phyloP scores from a whole-genome alignment of 1,139 yeast genomes.

The Blastobotrys raffinosifermentans region DNA sequence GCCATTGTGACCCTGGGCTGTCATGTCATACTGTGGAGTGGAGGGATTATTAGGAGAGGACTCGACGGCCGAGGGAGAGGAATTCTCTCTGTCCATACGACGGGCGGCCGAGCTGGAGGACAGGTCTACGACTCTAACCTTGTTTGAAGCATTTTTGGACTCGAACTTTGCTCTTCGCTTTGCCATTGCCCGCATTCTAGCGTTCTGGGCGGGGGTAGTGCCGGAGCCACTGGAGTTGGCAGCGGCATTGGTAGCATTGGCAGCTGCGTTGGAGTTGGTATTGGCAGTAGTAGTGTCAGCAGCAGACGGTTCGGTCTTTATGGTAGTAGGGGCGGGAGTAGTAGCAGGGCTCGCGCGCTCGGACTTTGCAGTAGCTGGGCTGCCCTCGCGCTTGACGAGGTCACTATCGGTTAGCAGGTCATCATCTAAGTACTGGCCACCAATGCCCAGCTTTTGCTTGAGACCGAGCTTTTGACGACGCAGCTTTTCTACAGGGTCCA shows the following conservation, averaged over 20 bases:
- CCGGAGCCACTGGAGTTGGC: not conserved
- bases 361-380: slow-evolving; percentile 11
- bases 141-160: slow-evolving; percentile 55
- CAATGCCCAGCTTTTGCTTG: slow-evolving; percentile 39
- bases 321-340: slow-evolving; percentile 18
- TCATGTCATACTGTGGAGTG: slow-evolving; percentile 35
- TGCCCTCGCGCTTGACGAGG: slow-evolving; percentile 17
- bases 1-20: slow-evolving; percentile 75
- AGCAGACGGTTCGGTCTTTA: too few relatives aligned
- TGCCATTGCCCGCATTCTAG: slow-evolving; percentile 90
- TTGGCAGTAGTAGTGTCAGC: slow-evolving; percentile 12
- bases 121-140: slow-evolving; percentile 60
- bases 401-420: slow-evolving; percentile 34
- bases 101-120: slow-evolving; percentile 74
- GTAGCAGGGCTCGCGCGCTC: slow-evolving; percentile 13
- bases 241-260: slow-evolving; percentile 18
- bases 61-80: not conserved
- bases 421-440: slow-evolving; percentile 38
- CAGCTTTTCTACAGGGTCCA: slow-evolving; percentile 38
- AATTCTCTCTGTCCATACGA: slow-evolving; percentile 35
- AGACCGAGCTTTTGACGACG: slow-evolving; percentile 37
- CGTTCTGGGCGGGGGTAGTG: slow-evolving; percentile 40
- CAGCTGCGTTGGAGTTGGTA: slow-evolving; percentile 15
- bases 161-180: slow-evolving; percentile 82
- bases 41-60: too few relatives aligned